Evolutionary conservation across 2,329 filamentous ascomycete genomes (phyloP), one percentile per base, ranked within the genome.

Genomic region (Harringtonia aguacate): DNA sequence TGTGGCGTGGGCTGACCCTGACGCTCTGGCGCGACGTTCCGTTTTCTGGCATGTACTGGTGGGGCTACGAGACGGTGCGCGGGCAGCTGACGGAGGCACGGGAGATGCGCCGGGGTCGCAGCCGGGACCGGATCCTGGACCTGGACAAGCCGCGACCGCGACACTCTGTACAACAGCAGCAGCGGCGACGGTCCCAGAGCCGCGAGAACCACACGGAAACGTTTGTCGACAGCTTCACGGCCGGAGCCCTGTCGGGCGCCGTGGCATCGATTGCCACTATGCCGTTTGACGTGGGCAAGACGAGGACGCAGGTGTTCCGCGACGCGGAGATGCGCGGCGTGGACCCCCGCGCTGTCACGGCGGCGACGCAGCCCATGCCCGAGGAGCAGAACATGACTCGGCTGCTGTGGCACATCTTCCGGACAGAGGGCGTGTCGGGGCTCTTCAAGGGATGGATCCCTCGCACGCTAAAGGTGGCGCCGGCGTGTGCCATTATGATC

Each of bases 401-500:
- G 35, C 84, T 97, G 48, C 68, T 98, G n/a, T 81, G 78, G 71
- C 87, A 95, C 55, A 97, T 98, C 41, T 94, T 90, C 68, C 75
- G 77, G 53, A 84, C 84, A 43, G 90, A 97, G 63, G 92, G 92
- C 2, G 60, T 79, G 15, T 60, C 75, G 1, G 92, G 92, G 0
- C 67, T 98, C 6, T 97, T 94, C 76, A 85, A 73, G 54, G 92
- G 92, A 36, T 95, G 89, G 86, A 82, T 87, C 21, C 88, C 92
- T 0, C 74, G 92, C 33, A 94, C 87, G 52, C 69, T 97, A 48
- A 97, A 97, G 61, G 89, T 98, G 6, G 90, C 92, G 1, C 92
- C 92, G 1, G 87, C 90, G 0, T 98, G 92, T 63, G 92, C 92
- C 24, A 97, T 98, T 59, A 98, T 98, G 92, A 97, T 98, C 59